Evolutionary conservation across 2,329 filamentous ascomycete genomes (phyloP).

Genomic region (Graphiopsis chlorocephala): DNA sequence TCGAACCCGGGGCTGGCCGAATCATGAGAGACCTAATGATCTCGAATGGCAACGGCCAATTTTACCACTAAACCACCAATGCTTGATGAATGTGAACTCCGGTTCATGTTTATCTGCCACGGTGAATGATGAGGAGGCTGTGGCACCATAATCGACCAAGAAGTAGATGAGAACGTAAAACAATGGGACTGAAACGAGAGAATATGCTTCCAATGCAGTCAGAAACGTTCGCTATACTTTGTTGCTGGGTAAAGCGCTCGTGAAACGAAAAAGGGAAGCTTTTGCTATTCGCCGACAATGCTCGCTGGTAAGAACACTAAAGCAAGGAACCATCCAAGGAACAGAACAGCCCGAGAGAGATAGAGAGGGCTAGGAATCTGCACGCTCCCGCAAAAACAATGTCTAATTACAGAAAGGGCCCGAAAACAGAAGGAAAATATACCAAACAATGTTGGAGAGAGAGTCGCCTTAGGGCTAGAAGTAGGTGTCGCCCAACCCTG

Average conservation of each 20-base stretch:
- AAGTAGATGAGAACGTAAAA: no score
- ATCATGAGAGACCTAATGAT: background rate
- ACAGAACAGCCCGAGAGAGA: background rate
- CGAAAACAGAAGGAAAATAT: background rate
- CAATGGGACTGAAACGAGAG: background rate
- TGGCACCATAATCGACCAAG: no score
- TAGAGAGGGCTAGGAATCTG: background rate
- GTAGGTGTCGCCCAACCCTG: background rate
- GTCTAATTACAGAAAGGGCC: background rate
- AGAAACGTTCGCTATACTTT: background rate
- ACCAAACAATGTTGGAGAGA: background rate
- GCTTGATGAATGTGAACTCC: no score
- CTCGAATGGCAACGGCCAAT: background rate
- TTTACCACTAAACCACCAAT: background rate
- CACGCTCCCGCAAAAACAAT: background rate
- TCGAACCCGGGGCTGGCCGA: background rate
- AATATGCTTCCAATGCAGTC: background rate
- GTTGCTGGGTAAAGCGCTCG: background rate
- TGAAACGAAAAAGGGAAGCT: background rate
- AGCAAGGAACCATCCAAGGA: no score
- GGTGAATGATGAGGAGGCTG: no score
- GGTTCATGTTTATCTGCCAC: no score
- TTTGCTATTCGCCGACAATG: background rate
- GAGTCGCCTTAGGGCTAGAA: background rate
- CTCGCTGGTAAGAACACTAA: background rate